phyloP scores from a whole-genome alignment of 2,329 filamentous ascomycete species.

The Blastomyces gilchristii region DNA sequence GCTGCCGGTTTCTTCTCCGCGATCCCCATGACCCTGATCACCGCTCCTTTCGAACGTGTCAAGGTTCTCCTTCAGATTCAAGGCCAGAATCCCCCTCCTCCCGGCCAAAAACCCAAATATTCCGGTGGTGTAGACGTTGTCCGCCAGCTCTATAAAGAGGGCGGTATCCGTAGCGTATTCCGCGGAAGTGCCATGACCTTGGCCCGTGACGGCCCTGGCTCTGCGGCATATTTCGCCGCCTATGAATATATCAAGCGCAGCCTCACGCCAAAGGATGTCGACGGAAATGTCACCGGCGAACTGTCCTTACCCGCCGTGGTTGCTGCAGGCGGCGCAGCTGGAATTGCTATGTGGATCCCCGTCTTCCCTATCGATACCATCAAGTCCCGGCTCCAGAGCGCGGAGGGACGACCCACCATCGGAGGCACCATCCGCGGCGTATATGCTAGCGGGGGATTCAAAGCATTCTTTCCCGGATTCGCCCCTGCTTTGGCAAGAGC shows the following conservation, averaged over 20 bases:
- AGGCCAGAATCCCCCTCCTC: slow-evolving; percentile 72
- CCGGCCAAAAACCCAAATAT: slow-evolving; percentile 90
- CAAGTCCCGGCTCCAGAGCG: slow-evolving; percentile 87
- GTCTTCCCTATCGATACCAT: slow-evolving; percentile 97
- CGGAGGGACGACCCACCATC: slow-evolving; percentile 73
- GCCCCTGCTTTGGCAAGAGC: slow-evolving; percentile 85
- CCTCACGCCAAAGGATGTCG: slow-evolving; percentile 71
- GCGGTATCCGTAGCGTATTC: slow-evolving; percentile 84
- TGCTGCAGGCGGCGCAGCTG: slow-evolving; percentile 76
- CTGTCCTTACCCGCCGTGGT: slow-evolving; percentile 75
- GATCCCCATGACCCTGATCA: slow-evolving; percentile 94
- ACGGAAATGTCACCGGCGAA: slow-evolving; percentile 62
- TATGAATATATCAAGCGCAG: slow-evolving; percentile 91
- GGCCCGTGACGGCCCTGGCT: slow-evolving; percentile 84
- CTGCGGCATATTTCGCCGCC: slow-evolving; percentile 89
- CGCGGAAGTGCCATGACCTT: slow-evolving; percentile 83
- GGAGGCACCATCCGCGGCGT: slow-evolving; percentile 68
- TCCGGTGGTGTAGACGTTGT: slow-evolving; percentile 81
- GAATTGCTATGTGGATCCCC: slow-evolving; percentile 98
- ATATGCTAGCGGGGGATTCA: slow-evolving; percentile 72
- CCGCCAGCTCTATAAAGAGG: slow-evolving; percentile 81
- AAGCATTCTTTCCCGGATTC: slow-evolving; percentile 95
- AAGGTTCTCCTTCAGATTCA: slow-evolving; percentile 98
- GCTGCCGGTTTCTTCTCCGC: slow-evolving; percentile 95
- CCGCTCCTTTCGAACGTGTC: slow-evolving; percentile 96